Evolutionary conservation across 2,329 filamentous ascomycete genomes (phyloP).

Genomic region (Xylariaceae sp.): DNA sequence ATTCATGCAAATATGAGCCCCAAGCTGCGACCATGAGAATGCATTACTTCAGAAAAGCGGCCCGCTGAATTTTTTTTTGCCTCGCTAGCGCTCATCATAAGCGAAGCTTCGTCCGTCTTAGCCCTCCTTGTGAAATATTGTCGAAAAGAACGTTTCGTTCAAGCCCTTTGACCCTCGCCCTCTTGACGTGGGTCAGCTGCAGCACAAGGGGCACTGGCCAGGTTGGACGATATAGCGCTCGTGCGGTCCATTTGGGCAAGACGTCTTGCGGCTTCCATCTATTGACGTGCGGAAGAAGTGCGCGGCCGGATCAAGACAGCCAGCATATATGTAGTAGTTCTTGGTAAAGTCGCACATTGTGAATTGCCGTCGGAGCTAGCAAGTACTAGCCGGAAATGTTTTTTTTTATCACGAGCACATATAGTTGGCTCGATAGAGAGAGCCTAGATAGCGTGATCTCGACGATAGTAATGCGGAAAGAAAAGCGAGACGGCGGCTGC

Average conservation of each 20-base stretch:
- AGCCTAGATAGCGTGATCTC: no score
- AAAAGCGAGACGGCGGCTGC: no score
- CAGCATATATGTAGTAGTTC: slow-evolving; percentile 72
- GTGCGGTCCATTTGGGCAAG: slow-evolving; percentile 61
- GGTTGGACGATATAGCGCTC: slow-evolving; percentile 68
- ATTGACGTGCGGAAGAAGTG: slow-evolving; percentile 67
- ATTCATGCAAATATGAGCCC: not conserved
- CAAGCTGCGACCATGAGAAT: not conserved
- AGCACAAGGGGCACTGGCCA: slow-evolving; percentile 57
- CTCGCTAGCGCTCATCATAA: no score
- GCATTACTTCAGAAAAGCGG: not conserved
- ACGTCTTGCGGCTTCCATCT: slow-evolving; percentile 56
- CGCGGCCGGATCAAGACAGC: slow-evolving; percentile 60
- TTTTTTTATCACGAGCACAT: no score
- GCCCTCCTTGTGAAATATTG: not conserved
- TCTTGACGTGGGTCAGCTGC: slow-evolving; percentile 28
- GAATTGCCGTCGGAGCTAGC: slow-evolving; percentile 1
- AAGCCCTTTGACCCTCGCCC: not conserved
- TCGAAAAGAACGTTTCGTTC: slow-evolving; percentile 1
- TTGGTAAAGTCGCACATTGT: slow-evolving; percentile 62
- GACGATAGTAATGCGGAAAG: no score
- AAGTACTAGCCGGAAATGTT: no score
- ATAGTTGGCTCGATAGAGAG: no score
- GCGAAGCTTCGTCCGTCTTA: no score
- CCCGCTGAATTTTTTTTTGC: not conserved